Base-by-base conservation (phyloP, 371 early-diverging fungal species). In the Gilbertella persicaria region DNA sequence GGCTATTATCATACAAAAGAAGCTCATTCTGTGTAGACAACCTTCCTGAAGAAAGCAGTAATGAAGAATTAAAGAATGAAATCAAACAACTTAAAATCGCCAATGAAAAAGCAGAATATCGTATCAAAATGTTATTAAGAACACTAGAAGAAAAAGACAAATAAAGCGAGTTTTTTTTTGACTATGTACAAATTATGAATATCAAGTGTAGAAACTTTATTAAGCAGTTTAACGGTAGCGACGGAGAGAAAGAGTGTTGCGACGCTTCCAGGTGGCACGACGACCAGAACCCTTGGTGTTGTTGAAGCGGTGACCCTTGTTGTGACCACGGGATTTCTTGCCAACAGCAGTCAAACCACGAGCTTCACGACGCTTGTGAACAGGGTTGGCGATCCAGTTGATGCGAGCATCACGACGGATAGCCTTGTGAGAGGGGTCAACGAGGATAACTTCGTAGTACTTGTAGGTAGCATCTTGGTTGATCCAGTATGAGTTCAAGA, bases 401-500 rank as follows among this genome's bases (percentile, higher is more conserved):
- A 98, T 91, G 80, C 95, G 94, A 52, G 93, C 79, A 77, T 99
- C 98, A 73, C 94, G 93, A 64, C 98, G 91, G 83, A 99, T 97
- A 59, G 91, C 94, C 84, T 91, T 90, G 90, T 96, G 96, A 58
- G 74, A 68, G 60, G 97, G 97, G 78, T 99, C 98, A 58, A 99
- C 98, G 42, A 95, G 85, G 79, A 99, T 98, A 69, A 98, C 96
- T 82, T 99, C 99, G 75, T 79, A 99, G 89, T 90, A 97, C 87
- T 99, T 98, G 91, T 90, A 98, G 67, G 94, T 93, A 58, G 95
- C 81, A 80, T 99, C 99, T 84, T 93, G 89, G 92, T 96, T 96
- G 55, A 99, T 90, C 98, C 98, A 97, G 93, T 99, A 99, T 50
- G 95, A 94, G 91, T 95, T 97, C 55, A 99, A 84, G 47, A 99